These are phyloP conservation scores for Solanum verrucosum DNA, from an alignment of 257 asterid genomes.

Conservation along the genomic window DNA sequence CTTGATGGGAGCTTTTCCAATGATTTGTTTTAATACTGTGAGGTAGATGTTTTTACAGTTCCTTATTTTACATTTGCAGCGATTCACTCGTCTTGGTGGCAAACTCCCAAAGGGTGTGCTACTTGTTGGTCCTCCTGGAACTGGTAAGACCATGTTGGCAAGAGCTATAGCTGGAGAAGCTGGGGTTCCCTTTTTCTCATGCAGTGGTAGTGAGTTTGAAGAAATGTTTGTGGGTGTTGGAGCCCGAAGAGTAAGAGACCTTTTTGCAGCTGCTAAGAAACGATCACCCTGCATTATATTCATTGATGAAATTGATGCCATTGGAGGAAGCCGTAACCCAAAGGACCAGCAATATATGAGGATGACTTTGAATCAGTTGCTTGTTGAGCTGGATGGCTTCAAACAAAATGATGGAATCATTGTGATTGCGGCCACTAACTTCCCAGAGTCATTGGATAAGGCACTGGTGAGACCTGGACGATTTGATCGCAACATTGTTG, in stretches of 20 bases:
- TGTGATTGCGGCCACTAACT: constrained; percentile 91
- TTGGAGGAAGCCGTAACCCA: constrained; percentile 89
- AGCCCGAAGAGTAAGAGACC: constrained; percentile 92
- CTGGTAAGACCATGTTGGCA: constrained; percentile 98
- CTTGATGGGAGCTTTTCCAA: not conserved
- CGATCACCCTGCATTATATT: constrained; percentile 86
- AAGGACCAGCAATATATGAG: constrained; percentile 90
- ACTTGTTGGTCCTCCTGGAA: constrained; percentile 95
- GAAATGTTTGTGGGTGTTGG: constrained; percentile 99
- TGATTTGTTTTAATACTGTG: not conserved
- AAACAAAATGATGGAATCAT: constrained; percentile 92
- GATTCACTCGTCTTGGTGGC: constrained; percentile 95
- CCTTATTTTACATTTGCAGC: constrained; percentile 31
- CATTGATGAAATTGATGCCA: constrained; percentile 92
- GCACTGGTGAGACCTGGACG: constrained; percentile 96
- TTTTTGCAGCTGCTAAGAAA: constrained; percentile 91
- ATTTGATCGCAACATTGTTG: constrained; percentile 86
- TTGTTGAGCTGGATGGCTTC: constrained; percentile 93
- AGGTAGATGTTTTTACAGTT: constrained; percentile 9
- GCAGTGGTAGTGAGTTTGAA: constrained; percentile 98
- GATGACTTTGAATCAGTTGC: constrained; percentile 92
- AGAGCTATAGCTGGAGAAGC: constrained; percentile 99
- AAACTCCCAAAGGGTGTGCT: constrained; percentile 97
- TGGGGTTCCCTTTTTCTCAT: constrained; percentile 88
- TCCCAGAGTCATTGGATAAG: constrained; percentile 87